Conservation (phyloP, 2,329 filamentous ascomycete species). For the Aspergillus sp. region DNA sequence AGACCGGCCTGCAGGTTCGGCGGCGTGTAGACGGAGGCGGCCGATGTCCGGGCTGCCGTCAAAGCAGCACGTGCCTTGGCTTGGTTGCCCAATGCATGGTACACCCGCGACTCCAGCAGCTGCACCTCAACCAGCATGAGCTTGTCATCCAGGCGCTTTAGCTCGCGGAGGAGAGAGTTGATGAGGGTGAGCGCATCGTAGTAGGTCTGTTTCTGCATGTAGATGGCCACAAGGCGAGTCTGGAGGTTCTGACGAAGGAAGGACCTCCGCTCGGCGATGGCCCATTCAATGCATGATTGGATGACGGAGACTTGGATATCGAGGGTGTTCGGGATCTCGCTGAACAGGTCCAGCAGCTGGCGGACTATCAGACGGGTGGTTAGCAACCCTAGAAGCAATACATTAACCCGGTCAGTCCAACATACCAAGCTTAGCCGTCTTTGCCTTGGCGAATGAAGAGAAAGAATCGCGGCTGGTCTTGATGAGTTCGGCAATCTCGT, state of each 20-base stretch:
- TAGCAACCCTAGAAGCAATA: background rate
- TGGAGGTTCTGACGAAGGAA: conserved; percentile 98
- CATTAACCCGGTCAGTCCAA: background rate
- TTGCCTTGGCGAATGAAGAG: conserved; percentile 96
- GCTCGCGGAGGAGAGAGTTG: conserved; percentile 91
- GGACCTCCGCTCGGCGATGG: conserved; percentile 85
- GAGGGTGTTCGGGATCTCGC: conserved; percentile 87
- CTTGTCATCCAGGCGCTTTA: conserved; percentile 98
- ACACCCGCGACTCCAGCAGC: conserved; percentile 92
- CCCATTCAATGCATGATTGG: conserved; percentile 99
- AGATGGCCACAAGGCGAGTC: conserved; percentile 86
- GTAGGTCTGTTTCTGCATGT: conserved; percentile 97
- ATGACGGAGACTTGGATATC: conserved; percentile 94
- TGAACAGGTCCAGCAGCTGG: conserved; percentile 93
- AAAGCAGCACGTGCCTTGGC: conserved; percentile 93
- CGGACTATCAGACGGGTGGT: conserved; percentile 63
- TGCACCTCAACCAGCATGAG: conserved; percentile 97
- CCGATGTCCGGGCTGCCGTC: conserved; percentile 90
- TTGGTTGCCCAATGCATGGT: conserved; percentile 95
- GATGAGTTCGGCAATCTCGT: conserved; percentile 86
- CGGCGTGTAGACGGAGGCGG: conserved; percentile 95
- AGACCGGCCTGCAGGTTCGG: conserved; percentile 92
- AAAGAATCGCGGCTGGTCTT: conserved; percentile 87
- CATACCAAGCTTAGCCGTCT: conserved; percentile 95
- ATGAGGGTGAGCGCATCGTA: conserved; percentile 96